These are phyloP conservation scores for Galeopsis tetrahit DNA, from an alignment of 257 asterid species.

Conservation along the genomic window DNA sequence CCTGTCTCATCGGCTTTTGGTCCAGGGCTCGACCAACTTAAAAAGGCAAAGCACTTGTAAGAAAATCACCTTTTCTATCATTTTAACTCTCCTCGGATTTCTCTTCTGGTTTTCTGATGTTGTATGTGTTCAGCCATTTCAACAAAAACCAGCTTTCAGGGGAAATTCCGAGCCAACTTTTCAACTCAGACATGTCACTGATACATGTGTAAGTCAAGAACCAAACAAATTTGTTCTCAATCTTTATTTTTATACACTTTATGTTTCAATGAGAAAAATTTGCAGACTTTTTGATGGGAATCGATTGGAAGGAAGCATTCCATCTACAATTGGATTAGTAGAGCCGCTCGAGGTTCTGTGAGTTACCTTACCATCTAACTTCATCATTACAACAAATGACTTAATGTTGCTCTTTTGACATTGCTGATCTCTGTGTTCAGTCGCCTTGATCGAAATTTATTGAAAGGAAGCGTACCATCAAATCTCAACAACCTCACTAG, in stretches of 20 bases:
- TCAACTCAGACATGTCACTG: slow-evolving; percentile 71
- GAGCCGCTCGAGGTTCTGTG: slow-evolving; percentile 92
- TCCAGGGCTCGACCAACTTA: slow-evolving; percentile 86
- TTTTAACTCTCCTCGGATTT: neutral
- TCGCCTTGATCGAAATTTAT: slow-evolving; percentile 82
- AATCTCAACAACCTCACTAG: slow-evolving; percentile 75
- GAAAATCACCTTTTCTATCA: slow-evolving; percentile 25
- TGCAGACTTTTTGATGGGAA: slow-evolving; percentile 81
- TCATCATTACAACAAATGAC: slow-evolving; percentile 18
- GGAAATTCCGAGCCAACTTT: slow-evolving; percentile 63
- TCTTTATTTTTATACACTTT: neutral
- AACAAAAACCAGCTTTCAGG: slow-evolving; percentile 90
- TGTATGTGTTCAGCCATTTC: slow-evolving; percentile 74
- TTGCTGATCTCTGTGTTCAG: slow-evolving; percentile 43
- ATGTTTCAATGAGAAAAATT: slow-evolving; percentile 9
- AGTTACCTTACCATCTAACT: slow-evolving; percentile 49
- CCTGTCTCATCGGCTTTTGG: slow-evolving; percentile 70
- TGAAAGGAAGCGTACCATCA: slow-evolving; percentile 61
- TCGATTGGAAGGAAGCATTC: slow-evolving; percentile 72
- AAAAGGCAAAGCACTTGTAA: slow-evolving; percentile 95
- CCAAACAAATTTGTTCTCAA: neutral
- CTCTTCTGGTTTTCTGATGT: slow-evolving; percentile 37
- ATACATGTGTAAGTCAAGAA: slow-evolving; percentile 77
- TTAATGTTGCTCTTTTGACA: neutral
- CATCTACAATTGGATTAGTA: slow-evolving; percentile 69